Conservation (phyloP, 129 eudicot species). For the Deinandra increscens region DNA sequence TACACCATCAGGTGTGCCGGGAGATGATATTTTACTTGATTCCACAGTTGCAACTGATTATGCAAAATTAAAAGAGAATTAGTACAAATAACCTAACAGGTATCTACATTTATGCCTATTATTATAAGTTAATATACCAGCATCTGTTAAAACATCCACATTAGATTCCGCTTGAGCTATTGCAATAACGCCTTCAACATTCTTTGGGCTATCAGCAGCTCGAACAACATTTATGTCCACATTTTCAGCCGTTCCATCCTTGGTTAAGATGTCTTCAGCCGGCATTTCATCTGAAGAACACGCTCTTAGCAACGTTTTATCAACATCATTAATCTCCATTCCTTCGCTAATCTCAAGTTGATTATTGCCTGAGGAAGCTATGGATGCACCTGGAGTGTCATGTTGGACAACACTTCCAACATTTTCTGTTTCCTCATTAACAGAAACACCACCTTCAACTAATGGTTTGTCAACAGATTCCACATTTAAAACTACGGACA, state of each 20-base stretch:
- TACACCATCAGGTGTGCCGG: constrained; percentile 17
- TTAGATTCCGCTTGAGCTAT: constrained; percentile 32
- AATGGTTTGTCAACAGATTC: constrained; percentile 20
- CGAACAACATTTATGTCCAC: constrained; percentile 27
- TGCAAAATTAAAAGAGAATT: constrained; percentile 24
- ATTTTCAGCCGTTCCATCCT: constrained; percentile 29
- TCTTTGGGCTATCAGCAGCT: constrained; percentile 30
- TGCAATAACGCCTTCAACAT: constrained; percentile 31
- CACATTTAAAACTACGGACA: constrained; percentile 27
- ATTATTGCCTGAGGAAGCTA: constrained; percentile 16
- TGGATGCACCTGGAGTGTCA: constrained; percentile 27
- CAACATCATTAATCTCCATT: constrained; percentile 21
- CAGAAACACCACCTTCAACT: constrained; percentile 3
- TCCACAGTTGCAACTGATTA: constrained; percentile 35
- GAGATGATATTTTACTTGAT: constrained; percentile 26
- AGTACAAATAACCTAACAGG: constrained; percentile 1
- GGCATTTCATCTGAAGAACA: constrained; percentile 34
- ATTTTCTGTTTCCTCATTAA: constrained; percentile 21
- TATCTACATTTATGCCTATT: constrained; percentile 10
- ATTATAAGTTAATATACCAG: constrained; percentile 37
- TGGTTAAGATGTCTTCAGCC: constrained; percentile 21
- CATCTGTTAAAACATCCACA: constrained; percentile 20
- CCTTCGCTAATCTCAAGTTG: constrained; percentile 30
- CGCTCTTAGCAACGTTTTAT: constrained; percentile 15
- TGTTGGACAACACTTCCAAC: constrained; percentile 20